Conservation (phyloP, 768 basidiomycete species). For the Auricularia auricula-judae region DNA sequence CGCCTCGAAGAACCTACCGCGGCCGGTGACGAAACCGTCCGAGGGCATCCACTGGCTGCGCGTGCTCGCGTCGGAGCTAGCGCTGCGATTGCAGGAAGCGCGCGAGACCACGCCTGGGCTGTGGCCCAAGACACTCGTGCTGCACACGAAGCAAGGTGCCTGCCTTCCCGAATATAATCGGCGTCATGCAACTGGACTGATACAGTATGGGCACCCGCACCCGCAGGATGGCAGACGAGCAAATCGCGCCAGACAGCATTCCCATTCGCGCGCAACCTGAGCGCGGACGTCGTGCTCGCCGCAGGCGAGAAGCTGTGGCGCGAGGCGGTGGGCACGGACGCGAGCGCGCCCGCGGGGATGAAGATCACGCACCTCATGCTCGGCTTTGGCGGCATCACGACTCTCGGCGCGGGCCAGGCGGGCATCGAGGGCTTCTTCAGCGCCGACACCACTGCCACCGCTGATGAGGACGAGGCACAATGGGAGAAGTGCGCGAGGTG, state of each 20-base stretch:
- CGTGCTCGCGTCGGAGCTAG: slow-evolving; percentile 83
- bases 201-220: background rate
- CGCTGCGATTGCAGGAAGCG: slow-evolving; percentile 74
- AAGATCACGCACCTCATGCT: slow-evolving; percentile 66
- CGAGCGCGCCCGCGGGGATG: slow-evolving; percentile 23
- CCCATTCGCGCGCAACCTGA: slow-evolving; percentile 66
- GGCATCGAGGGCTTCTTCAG: slow-evolving; percentile 83
- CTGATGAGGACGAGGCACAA: slow-evolving; percentile 5
- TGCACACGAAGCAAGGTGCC: background rate
- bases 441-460: slow-evolving; percentile 11
- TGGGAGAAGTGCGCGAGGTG: background rate
- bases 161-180: background rate
- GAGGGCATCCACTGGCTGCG: slow-evolving; percentile 88
- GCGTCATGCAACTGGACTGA: too few species aligned
- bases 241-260: slow-evolving; percentile 82
- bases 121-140: slow-evolving; percentile 86
- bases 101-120: slow-evolving; percentile 57
- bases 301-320: slow-evolving; percentile 79
- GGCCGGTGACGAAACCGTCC: slow-evolving; percentile 56
- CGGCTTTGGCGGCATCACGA: slow-evolving; percentile 68
- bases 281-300: slow-evolving; percentile 63
- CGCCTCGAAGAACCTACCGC: slow-evolving; percentile 87
- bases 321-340: slow-evolving; percentile 56
- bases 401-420: slow-evolving; percentile 65
- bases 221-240: slow-evolving; percentile 48